These are phyloP conservation scores for Dryadomyces sulphureus DNA, from an alignment of 2,329 filamentous ascomycete genomes.

Conservation along the genomic window DNA sequence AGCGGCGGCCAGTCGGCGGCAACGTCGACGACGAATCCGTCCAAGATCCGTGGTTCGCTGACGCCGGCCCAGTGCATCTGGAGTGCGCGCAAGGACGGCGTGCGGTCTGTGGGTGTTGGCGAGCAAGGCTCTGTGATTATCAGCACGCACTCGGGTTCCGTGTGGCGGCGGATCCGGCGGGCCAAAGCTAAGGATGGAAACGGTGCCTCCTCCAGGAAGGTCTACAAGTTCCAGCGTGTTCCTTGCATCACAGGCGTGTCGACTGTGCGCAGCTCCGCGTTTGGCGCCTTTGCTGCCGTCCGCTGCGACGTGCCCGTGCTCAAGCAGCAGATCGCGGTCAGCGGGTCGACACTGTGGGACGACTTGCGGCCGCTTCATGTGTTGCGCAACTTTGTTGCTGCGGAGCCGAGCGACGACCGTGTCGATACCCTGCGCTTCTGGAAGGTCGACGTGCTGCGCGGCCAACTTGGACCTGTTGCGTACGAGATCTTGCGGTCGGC, in stretches of 20 bases:
- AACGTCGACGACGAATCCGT: slow-evolving; percentile 77
- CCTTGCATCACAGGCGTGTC: slow-evolving; percentile 75
- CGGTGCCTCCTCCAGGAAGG: slow-evolving; percentile 49
- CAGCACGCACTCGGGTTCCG: slow-evolving; percentile 79
- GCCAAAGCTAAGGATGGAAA: slow-evolving; percentile 58
- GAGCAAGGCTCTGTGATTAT: slow-evolving; percentile 92
- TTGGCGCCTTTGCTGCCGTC: slow-evolving; percentile 78
- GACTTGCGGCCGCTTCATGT: slow-evolving; percentile 58
- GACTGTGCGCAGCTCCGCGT: slow-evolving; percentile 73
- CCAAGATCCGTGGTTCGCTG: slow-evolving; percentile 73
- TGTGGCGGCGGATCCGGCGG: slow-evolving; percentile 79
- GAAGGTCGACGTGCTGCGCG: slow-evolving; percentile 28
- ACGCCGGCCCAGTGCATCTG: slow-evolving; percentile 71
- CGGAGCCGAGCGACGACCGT: slow-evolving; percentile 16
- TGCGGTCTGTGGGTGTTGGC: slow-evolving; percentile 72
- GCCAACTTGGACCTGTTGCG: slow-evolving; percentile 34
- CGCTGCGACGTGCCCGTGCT: slow-evolving; percentile 75
- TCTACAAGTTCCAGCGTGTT: slow-evolving; percentile 90
- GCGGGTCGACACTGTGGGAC: slow-evolving; percentile 55
- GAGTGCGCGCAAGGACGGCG: slow-evolving; percentile 77
- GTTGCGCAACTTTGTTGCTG: slow-evolving; percentile 43
- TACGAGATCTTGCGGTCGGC: slow-evolving; percentile 43
- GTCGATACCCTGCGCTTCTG: slow-evolving; percentile 24
- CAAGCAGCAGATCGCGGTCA: slow-evolving; percentile 51
- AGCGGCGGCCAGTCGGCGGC: slow-evolving; percentile 24